Base-by-base conservation (phyloP, 768 basidiomycete species). In the Mycena haematopus region DNA sequence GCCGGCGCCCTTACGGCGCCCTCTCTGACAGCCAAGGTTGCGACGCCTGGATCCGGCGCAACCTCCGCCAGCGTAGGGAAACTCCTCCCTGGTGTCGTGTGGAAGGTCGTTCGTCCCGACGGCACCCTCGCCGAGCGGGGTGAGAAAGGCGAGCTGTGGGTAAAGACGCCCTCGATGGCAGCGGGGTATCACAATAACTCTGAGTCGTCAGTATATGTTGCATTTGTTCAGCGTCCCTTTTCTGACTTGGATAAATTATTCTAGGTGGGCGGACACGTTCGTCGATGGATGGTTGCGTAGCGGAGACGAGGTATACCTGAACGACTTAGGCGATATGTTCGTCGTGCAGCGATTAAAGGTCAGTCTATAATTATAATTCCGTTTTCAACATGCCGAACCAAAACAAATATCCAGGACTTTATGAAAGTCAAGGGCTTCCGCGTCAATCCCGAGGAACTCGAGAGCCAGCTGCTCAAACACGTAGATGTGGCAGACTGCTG, bases 241-340 rank as follows among this genome's bases (percentile, higher is more conserved):
- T 22, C 35, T 33, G 17, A n/a, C 35, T 15, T 31, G 29, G 14
- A 51, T 27, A 7, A 11, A 36, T 36, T 36, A 21, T 31, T 33
- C 35, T 31, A 52, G 51, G 2, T 81, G 61, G 52, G 76, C 70
- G 36, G 78, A 79, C 65, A 76, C 80, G 7, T 82, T 82, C 65
- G 68, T 74, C 14, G 71, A 79, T 45, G 79, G 82, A 22, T 81
- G 80, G 80, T 72, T 81, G 17, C 75, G 76, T 50, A 82, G 77
- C 0, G 80, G 80, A 5, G 80, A 81, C 59, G 80, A 83, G 65
- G 84, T 83, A 27, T 35, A 66, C 13, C 76, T 84, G 68, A 78
- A 81, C 53, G 73, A 74, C 33, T 70, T 73, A 35, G 77, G 76
- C 14, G 81, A 84, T 56, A 69, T 83, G 17, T 82, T 82, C 65